These are phyloP conservation scores for Colletotrichum tanaceti DNA, from an alignment of 2,329 filamentous ascomycete species.

Conservation along the genomic window DNA sequence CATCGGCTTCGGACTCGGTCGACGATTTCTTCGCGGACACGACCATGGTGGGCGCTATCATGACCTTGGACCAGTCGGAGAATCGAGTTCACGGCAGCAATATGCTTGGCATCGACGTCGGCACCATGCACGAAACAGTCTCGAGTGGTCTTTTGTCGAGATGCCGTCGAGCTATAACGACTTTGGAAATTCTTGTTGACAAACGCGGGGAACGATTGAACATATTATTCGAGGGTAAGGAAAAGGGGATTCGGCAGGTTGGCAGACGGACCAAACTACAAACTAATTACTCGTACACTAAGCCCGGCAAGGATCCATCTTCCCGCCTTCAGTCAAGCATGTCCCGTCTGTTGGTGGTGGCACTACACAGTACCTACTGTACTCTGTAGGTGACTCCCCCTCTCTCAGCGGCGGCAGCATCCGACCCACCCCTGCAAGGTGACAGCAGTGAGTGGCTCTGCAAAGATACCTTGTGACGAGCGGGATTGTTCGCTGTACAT, in stretches of 20 bases:
- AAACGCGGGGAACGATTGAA: constrained; percentile 31
- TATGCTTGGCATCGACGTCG: background rate
- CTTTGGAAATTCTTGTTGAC: constrained; percentile 2
- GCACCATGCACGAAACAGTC: background rate
- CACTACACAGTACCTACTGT: too few relatives aligned
- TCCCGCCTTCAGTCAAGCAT: constrained; percentile 25
- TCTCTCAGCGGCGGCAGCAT: constrained; percentile 21
- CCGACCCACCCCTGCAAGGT: constrained; percentile 30
- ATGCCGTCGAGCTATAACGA: constrained; percentile 7
- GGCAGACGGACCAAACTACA: constrained; percentile 11
- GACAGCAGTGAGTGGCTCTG: constrained; percentile 18
- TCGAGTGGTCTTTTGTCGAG: constrained; percentile 5
- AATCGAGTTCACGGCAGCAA: background rate
- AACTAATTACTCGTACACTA: constrained; percentile 12
- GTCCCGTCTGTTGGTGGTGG: constrained; percentile 20
- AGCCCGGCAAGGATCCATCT: constrained; percentile 37
- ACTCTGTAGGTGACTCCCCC: too few relatives aligned
- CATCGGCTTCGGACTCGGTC: constrained; percentile 47
- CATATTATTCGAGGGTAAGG: constrained; percentile 30
- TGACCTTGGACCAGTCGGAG: background rate
- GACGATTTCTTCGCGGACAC: constrained; percentile 42
- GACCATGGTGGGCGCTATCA: constrained; percentile 18
- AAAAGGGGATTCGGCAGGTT: constrained; percentile 26
- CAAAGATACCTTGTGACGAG: constrained; percentile 27
- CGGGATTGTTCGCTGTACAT: background rate